Conservation (phyloP, 1,284 basidiomycete genomes). For the Volvariella volvacea region DNA sequence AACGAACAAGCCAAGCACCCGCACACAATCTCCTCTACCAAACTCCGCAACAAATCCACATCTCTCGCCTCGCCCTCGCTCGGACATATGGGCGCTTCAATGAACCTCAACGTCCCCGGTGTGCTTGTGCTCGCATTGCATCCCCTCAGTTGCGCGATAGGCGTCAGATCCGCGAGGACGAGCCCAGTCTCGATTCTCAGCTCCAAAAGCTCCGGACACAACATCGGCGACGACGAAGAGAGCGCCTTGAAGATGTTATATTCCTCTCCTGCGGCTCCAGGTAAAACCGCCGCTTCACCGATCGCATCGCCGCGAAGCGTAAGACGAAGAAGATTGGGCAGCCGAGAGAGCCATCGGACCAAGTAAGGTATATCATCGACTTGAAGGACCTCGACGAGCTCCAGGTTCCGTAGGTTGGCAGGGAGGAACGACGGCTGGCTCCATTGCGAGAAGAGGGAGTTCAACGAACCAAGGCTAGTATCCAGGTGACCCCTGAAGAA, state of each 20-base stretch:
- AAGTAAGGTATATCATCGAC: conserved; percentile 15
- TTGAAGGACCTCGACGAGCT: conserved; percentile 15
- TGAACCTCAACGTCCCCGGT: neutral
- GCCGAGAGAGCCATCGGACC: conserved; percentile 19
- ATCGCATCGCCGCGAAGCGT: conserved; percentile 12
- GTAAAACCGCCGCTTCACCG: conserved; percentile 1
- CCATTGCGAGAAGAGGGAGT: conserved; percentile 18
- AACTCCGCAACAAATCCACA: neutral
- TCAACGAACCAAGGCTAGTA: too few species aligned
- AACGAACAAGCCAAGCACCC: neutral
- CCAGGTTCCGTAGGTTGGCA: conserved; percentile 15
- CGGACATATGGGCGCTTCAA: neutral
- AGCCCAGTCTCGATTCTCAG: conserved; percentile 6
- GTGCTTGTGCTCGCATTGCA: neutral
- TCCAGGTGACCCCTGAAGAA: too few species aligned
- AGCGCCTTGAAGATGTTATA: conserved; percentile 12
- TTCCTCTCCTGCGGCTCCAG: conserved; percentile 7
- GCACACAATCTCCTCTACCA: neutral
- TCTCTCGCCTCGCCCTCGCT: neutral
- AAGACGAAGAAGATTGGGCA: conserved; percentile 18
- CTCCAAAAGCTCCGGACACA: conserved; percentile 12
- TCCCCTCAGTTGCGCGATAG: neutral
- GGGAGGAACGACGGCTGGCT: conserved; percentile 14
- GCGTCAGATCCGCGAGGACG: neutral
- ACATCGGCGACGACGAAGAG: conserved; percentile 2